Percentiles rank a stretch among this genome's conserved stretches.
Evolutionary conservation across 306 rosid species (phyloP).

Genomic region (Quercus robur): DNA sequence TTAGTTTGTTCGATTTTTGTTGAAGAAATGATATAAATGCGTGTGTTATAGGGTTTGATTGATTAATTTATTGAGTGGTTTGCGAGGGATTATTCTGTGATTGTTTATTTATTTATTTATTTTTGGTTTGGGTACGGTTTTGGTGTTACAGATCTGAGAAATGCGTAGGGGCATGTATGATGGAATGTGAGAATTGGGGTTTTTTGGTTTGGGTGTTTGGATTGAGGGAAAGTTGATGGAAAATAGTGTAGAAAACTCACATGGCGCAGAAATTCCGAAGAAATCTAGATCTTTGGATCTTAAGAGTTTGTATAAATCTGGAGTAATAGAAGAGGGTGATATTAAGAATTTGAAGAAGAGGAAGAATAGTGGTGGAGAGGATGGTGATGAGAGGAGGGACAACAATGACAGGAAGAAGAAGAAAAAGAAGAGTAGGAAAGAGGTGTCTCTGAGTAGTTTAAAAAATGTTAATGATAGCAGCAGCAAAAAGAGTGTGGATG

Average conservation of each 20-base stretch:
- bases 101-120: slow-evolving; percentile 7
- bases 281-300: slow-evolving; percentile 86
- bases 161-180: slow-evolving; percentile 44
- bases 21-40: slow-evolving; percentile 23
- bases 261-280: slow-evolving; percentile 59
- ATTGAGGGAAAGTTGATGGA: slow-evolving; percentile 70
- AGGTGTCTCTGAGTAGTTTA: slow-evolving; percentile 69
- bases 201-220: slow-evolving; percentile 42
- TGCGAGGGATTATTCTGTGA: slow-evolving; percentile 18
- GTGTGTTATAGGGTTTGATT: slow-evolving; percentile 36
- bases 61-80: slow-evolving; percentile 12
- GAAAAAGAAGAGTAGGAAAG: slow-evolving; percentile 59
- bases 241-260: slow-evolving; percentile 54
- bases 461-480: slow-evolving; percentile 58
- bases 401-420: slow-evolving; percentile 33
- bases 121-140: slow-evolving; percentile 30
- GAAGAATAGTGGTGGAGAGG: slow-evolving; percentile 31
- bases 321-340: slow-evolving; percentile 31
- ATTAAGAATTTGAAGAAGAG: slow-evolving; percentile 55
- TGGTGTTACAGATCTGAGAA: slow-evolving; percentile 69
- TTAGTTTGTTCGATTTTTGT: slow-evolving; percentile 16
- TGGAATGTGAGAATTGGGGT: slow-evolving; percentile 70
- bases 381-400: slow-evolving; percentile 38
- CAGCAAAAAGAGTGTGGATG: slow-evolving; percentile 43
- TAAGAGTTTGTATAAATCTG: slow-evolving; percentile 66